Base-by-base conservation (phyloP, 192 early-diverging fungal genomes). In the Entomortierella parvispora region DNA sequence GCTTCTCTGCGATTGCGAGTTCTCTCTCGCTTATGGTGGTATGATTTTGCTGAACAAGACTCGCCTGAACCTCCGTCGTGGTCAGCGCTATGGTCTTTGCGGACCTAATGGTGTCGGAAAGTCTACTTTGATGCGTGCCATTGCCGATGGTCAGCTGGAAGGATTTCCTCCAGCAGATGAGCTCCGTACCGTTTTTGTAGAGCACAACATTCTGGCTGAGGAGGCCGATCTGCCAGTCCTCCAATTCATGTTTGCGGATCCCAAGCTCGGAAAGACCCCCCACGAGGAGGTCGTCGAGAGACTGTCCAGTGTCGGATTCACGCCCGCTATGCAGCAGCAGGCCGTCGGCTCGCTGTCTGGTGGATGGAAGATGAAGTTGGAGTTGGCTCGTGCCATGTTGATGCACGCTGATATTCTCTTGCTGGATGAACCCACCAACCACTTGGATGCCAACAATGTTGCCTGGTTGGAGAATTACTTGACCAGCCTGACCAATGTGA, bases 281-380 rank as follows among this genome's bases (percentile, higher is more conserved):
- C 82, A 69, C 34, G 72, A 65, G 5, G 78, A 81, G 49, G 85
- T 84, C 34, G 58, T 53, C 46, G 43, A 58, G 33, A 63, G 76
- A 55, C 77, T 93, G 25, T 51, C 66, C 20, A 67, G 71, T 45
- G 85, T 91, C 67, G 90, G 90, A 47, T 94, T 94, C 80, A 89
- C 86, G 22, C 71, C 77, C 18, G 69, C 71, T 50, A 81, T 89
- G 62, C 82, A 81, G 59, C 78, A 76, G 46, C 84, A 90, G 69
- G 65, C 87, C 58, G 88, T 94, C 76, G 89, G 88, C 62, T 81
- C 85, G 17, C 88, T 94, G 9, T 90, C 89, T 63, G 92, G 92
- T 79, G 92, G 92, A 57, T 94, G 92, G 92, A 91, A 92, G 81
- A 94, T 94, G 93, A 93, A 93, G 86, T 85, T 93, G 57, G 91